A percentile compares a stretch with the other conserved stretches of the same genome.
Evolutionary conservation across 805 yeast genomes (phyloP).

Genomic region (Yarrowia sp.): DNA sequence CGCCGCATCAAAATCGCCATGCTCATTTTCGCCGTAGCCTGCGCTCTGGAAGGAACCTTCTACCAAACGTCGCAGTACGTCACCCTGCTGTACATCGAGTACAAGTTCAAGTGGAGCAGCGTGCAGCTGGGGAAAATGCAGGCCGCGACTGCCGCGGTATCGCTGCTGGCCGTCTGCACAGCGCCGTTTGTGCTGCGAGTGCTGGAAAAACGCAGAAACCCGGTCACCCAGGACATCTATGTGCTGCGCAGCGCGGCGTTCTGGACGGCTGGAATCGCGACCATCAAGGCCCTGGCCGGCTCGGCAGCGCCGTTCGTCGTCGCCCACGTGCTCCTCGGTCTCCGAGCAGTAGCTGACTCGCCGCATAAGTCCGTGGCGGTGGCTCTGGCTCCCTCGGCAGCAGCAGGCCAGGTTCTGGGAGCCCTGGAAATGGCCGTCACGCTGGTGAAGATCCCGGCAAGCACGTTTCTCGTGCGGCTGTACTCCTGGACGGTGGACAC

Average conservation of each 20-base stretch:
- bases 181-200: conserved; percentile 7
- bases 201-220: conserved; percentile 18
- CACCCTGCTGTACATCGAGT: conserved; percentile 1
- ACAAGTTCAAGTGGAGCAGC: conserved; percentile 10
- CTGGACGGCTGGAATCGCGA: conserved; percentile 13
- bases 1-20: conserved; percentile 23
- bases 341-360: conserved; percentile 13
- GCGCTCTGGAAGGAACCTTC: conserved; percentile 27
- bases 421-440: conserved; percentile 25
- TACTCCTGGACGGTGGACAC: conserved; percentile 18
- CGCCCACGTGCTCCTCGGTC: conserved; percentile 24
- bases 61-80: conserved; percentile 25
- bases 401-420: conserved; percentile 31
- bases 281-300: conserved; percentile 17
- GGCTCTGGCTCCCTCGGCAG: conserved; percentile 21
- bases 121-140: conserved; percentile 13
- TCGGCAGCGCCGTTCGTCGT: conserved; percentile 7
- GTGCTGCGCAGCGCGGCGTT: conserved; percentile 7
- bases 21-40: conserved; percentile 17
- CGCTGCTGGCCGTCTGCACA: not conserved
- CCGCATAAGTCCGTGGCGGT: conserved; percentile 31
- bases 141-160: not conserved
- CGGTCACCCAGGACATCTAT: conserved; percentile 23
- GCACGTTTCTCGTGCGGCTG: not conserved
- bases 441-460: conserved; percentile 20